Evolutionary conservation across 805 yeast species (phyloP).

Genomic region (Starmerella sirachaensis): DNA sequence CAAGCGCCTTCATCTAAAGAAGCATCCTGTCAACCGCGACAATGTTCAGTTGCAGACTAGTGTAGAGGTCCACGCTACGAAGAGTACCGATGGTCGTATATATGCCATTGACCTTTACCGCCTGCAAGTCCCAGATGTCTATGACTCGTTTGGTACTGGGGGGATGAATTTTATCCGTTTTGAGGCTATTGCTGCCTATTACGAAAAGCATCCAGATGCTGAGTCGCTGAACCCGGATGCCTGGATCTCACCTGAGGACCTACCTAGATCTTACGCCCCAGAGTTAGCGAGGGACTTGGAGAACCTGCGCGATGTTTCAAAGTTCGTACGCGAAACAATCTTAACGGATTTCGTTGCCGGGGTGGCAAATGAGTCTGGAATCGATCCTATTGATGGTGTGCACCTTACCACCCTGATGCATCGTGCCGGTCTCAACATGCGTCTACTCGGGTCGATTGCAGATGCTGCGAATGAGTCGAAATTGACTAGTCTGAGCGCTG

Average conservation of each 20-base stretch:
- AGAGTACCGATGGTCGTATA: conserved; percentile 73
- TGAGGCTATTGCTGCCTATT: conserved; percentile 58
- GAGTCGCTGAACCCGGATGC: conserved; percentile 67
- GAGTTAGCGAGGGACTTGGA: conserved; percentile 39
- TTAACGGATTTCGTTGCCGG: conserved; percentile 53
- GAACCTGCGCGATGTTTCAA: conserved; percentile 58
- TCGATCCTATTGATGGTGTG: conserved; percentile 62
- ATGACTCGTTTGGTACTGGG: conserved; percentile 52
- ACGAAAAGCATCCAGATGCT: conserved; percentile 33
- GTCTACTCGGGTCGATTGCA: conserved; percentile 68
- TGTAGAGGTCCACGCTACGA: conserved; percentile 70
- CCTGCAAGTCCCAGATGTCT: conserved; percentile 72
- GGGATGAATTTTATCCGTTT: conserved; percentile 61
- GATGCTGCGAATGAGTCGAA: conserved; percentile 28
- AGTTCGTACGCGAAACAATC: conserved; percentile 45
- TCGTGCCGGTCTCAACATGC: conserved; percentile 70
- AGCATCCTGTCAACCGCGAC: conserved; percentile 43
- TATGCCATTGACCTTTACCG: conserved; percentile 77
- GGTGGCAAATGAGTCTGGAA: conserved; percentile 39
- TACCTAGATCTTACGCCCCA: conserved; percentile 29
- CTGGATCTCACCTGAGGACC: conserved; percentile 35
- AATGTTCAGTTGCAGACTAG: conserved; percentile 49
- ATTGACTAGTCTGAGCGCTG: conserved; percentile 36
- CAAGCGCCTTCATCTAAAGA: conserved; percentile 64
- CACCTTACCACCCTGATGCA: conserved; percentile 64